A percentile compares a stretch with the other conserved stretches of the same genome.
phyloP scores from a whole-genome alignment of 129 eudicot genomes.

The sunflower (Helianthus annuus) region DNA sequence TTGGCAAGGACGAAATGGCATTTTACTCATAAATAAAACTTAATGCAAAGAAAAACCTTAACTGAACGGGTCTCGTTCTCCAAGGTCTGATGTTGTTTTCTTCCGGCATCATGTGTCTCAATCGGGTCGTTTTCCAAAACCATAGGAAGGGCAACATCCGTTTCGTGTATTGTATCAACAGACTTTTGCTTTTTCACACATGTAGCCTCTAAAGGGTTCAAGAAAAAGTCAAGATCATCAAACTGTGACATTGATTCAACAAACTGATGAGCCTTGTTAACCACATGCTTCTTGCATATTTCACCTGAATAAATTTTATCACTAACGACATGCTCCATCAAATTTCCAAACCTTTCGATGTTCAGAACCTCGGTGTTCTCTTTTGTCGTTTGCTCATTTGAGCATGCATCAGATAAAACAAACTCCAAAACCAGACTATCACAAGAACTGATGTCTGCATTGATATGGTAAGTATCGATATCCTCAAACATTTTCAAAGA shows the following conservation, averaged over 20 bases:
- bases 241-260: conserved; percentile 51
- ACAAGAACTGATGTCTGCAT: conserved; percentile 29
- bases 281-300: conserved; percentile 31
- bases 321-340: conserved; percentile 15
- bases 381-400: conserved; percentile 19
- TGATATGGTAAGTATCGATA: conserved; percentile 37
- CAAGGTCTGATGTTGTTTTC: conserved; percentile 41
- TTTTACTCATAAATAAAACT: background rate
- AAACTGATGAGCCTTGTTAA: conserved; percentile 31
- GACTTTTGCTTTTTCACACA: conserved; percentile 28
- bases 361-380: conserved; percentile 50
- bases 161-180: conserved; percentile 31
- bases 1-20: background rate
- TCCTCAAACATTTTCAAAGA: conserved; percentile 50
- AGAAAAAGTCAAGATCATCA: conserved; percentile 69
- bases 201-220: conserved; percentile 53
- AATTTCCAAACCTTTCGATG: conserved; percentile 31
- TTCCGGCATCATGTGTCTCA: conserved; percentile 30
- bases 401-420: conserved; percentile 48
- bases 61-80: conserved; percentile 51
- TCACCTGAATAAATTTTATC: conserved; percentile 33
- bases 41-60: conserved; percentile 37
- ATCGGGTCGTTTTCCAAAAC: conserved; percentile 31
- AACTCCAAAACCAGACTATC: conserved; percentile 57
- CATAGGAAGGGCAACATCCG: conserved; percentile 31